Percentiles rank a stretch among this genome's conserved stretches.
Evolutionary conservation across 345 rosid species (phyloP).

Genomic region (Rhodamnia rubescens): DNA sequence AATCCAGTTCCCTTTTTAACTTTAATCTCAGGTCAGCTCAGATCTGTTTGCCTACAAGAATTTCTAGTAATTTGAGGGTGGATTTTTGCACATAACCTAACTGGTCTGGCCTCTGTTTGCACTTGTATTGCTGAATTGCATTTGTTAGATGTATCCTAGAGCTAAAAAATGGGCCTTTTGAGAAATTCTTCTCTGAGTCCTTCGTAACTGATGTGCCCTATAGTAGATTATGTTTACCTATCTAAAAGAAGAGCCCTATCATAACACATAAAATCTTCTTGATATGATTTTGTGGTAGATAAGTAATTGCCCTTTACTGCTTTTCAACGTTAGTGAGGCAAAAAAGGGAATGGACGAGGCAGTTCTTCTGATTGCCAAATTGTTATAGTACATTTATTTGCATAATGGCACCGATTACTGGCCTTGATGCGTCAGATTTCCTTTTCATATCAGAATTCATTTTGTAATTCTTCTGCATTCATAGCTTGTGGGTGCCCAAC

Average conservation of each 20-base stretch:
- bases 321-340: neutral
- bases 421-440: neutral
- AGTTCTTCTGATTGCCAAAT: neutral
- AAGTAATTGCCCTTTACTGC: neutral
- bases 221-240: neutral
- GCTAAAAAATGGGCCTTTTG: neutral
- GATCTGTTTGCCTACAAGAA: neutral
- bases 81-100: neutral
- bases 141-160: neutral
- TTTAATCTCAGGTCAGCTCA: neutral
- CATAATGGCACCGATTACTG: neutral
- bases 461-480: constrained; percentile 14
- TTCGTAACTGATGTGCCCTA: neutral
- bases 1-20: neutral
- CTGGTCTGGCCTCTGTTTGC: neutral
- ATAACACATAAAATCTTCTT: neutral
- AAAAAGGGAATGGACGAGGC: neutral
- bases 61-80: neutral
- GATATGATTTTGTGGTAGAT: neutral
- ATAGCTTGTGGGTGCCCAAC: constrained; percentile 11
- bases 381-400: neutral
- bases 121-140: neutral
- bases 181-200: neutral
- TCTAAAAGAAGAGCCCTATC: neutral
- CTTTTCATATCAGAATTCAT: neutral